phyloP scores from a whole-genome alignment of 257 asterid genomes.

The Gynochthodes officinalis region DNA sequence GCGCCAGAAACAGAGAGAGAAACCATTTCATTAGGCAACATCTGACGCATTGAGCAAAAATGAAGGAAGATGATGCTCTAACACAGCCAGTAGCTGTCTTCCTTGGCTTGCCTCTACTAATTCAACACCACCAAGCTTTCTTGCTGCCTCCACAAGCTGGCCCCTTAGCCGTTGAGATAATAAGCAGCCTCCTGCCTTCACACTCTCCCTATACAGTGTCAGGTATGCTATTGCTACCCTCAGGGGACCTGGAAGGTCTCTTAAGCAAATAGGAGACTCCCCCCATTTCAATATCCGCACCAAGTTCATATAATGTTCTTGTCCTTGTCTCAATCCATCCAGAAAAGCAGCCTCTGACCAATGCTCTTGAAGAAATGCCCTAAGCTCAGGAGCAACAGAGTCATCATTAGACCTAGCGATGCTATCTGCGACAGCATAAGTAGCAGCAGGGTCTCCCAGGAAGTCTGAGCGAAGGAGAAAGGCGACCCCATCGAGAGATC shows the following conservation, averaged over 20 bases:
- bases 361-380: conserved; percentile 59
- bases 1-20: neutral
- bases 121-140: conserved; percentile 61
- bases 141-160: conserved; percentile 72
- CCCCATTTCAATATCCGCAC: conserved; percentile 64
- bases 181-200: conserved; percentile 64
- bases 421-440: conserved; percentile 88
- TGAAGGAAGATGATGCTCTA: conserved; percentile 83
- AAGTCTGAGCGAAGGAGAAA: conserved; percentile 85
- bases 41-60: conserved; percentile 52
- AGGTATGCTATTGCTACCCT: conserved; percentile 85
- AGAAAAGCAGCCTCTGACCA: conserved; percentile 84
- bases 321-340: conserved; percentile 61
- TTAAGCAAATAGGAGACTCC: conserved; percentile 57
- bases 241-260: conserved; percentile 79
- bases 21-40: conserved; percentile 34
- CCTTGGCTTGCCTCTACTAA: conserved; percentile 57
- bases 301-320: conserved; percentile 57
- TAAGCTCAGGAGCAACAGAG: conserved; percentile 69
- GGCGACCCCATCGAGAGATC: conserved; percentile 88
- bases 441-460: conserved; percentile 73
- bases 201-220: conserved; percentile 87
- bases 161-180: conserved; percentile 82
- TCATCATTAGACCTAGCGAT: conserved; percentile 77
- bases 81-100: conserved; percentile 61